These are phyloP conservation scores for Candida bentonensis DNA, from an alignment of 805 yeast species.

Conservation along the genomic window DNA sequence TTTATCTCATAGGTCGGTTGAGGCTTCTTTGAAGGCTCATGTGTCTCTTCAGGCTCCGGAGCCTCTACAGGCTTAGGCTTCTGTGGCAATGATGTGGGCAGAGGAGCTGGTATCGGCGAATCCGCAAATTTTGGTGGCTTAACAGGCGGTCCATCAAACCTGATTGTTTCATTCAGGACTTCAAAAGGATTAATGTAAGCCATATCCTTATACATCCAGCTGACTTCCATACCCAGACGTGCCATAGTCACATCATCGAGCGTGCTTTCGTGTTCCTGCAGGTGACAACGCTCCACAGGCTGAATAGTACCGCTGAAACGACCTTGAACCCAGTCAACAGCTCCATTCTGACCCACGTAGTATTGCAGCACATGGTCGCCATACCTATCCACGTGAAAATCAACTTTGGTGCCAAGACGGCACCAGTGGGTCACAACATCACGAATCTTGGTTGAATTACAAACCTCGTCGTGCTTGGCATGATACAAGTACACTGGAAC, in stretches of 20 bases:
- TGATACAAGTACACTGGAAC: slow-evolving; percentile 10
- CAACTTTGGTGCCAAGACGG: not conserved
- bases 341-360: not conserved
- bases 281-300: not conserved
- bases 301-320: not conserved
- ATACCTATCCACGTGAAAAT: not conserved
- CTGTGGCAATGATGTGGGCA: too few species aligned
- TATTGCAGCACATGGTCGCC: slow-evolving; percentile 1
- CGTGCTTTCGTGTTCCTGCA: not conserved
- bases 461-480: slow-evolving; percentile 9
- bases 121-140: too few species aligned
- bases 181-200: not conserved
- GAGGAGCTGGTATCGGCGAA: too few species aligned
- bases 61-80: too few species aligned
- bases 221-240: not conserved
- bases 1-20: not conserved
- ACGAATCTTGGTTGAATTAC: slow-evolving; percentile 1
- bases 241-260: not conserved
- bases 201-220: not conserved
- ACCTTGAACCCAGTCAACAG: not conserved
- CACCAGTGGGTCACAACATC: not conserved
- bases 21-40: not conserved
- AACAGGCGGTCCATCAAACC: too few species aligned
- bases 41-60: too few species aligned
- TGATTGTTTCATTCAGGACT: too few species aligned